Evolutionary conservation across 768 basidiomycete genomes (phyloP).

Genomic region (Russula ochroleuca): DNA sequence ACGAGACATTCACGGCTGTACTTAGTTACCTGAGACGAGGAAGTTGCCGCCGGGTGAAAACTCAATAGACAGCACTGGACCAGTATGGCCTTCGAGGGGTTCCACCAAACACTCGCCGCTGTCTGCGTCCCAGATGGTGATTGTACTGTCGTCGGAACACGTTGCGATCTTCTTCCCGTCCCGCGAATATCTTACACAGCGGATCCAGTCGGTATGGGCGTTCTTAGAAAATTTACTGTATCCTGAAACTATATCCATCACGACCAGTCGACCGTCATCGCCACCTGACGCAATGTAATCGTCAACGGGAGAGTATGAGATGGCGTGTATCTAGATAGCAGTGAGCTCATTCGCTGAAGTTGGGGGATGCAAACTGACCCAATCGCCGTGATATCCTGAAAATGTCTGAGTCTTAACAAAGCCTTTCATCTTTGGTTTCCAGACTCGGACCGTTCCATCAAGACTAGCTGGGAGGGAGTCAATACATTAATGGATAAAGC

Average conservation of each 20-base stretch:
- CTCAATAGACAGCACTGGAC: slow-evolving; percentile 2
- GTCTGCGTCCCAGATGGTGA: slow-evolving; percentile 24
- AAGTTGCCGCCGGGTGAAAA: slow-evolving; percentile 13
- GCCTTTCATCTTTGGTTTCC: neutral
- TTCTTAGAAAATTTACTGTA: neutral
- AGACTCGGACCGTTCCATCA: slow-evolving; percentile 18
- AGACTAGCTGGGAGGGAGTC: neutral
- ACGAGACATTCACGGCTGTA: neutral
- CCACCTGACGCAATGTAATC: slow-evolving; percentile 8
- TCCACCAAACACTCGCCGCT: neutral
- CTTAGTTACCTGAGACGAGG: slow-evolving; percentile 9
- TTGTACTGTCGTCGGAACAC: slow-evolving; percentile 21
- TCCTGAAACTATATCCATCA: slow-evolving; percentile 2
- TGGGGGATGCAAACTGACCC: neutral
- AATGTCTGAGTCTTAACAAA: slow-evolving; percentile 1
- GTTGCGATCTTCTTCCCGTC: slow-evolving; percentile 24
- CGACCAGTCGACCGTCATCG: slow-evolving; percentile 9
- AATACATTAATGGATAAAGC: neutral
- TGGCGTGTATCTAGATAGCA: slow-evolving; percentile 1
- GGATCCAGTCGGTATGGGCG: slow-evolving; percentile 15
- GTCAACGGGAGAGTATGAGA: slow-evolving; percentile 2
- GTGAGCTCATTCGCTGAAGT: neutral
- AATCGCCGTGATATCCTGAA: slow-evolving; percentile 3
- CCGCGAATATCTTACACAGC: slow-evolving; percentile 23
- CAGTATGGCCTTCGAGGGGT: neutral